Percentiles rank a stretch among this genome's conserved stretches.
phyloP scores from a whole-genome alignment of 2,329 filamentous ascomycete genomes.

The Aspergillus viridinutans region DNA sequence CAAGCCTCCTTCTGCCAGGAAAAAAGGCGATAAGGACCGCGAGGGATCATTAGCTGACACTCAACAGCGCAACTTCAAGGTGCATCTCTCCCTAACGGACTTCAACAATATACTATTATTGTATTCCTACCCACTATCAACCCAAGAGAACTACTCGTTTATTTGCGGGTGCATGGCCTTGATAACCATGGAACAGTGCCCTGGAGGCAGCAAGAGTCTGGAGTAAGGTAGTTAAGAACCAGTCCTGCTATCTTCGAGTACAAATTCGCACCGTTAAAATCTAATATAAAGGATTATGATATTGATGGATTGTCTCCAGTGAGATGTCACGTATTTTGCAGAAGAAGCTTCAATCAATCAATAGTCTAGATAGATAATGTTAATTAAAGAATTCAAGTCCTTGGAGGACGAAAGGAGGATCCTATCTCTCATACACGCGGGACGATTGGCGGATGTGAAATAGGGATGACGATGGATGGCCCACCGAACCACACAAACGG shows the following conservation, averaged over 20 bases:
- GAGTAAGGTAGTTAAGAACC: neutral
- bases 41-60: neutral
- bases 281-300: neutral
- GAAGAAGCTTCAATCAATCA: constrained; percentile 6
- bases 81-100: neutral
- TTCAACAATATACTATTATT: neutral
- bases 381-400: neutral
- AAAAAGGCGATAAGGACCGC: neutral
- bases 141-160: neutral
- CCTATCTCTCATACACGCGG: constrained; percentile 12
- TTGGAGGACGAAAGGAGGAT: neutral
- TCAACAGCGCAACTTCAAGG: neutral
- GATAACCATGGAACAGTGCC: neutral
- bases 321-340: neutral
- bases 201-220: neutral
- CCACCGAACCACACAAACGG: constrained; percentile 40
- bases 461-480: constrained; percentile 36
- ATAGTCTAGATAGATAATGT: too few species aligned
- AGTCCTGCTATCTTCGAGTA: neutral
- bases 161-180: neutral
- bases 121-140: neutral
- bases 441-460: constrained; percentile 32
- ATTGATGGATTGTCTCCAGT: neutral
- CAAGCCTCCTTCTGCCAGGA: neutral
- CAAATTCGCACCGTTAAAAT: neutral